Conservation (phyloP, 805 yeast species). For the Blastobotrys peoriensis region DNA sequence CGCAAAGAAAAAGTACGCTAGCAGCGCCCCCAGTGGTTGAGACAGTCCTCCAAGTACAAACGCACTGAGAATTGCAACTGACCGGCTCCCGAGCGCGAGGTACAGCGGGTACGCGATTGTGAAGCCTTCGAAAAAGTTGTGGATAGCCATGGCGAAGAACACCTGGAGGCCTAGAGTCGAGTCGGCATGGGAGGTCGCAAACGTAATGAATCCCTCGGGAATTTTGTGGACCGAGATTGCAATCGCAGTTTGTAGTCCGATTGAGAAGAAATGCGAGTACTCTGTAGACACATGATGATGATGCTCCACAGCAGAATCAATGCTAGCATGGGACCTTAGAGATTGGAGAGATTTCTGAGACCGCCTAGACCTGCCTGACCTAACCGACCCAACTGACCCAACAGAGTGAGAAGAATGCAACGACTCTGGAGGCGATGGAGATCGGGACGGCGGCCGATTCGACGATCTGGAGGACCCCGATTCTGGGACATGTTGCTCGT, state of each 20-base stretch:
- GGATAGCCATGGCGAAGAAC: constrained; percentile 78
- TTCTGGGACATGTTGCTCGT: too few species aligned
- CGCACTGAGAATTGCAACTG: constrained; percentile 58
- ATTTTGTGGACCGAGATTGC: constrained; percentile 86
- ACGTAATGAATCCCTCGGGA: constrained; percentile 93
- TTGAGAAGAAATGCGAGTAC: constrained; percentile 67
- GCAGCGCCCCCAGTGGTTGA: constrained; percentile 82
- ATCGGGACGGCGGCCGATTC: neutral
- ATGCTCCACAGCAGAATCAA: constrained; percentile 33
- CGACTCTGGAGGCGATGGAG: neutral
- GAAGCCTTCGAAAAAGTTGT: constrained; percentile 91
- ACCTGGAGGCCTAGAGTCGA: constrained; percentile 69
- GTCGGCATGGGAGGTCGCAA: constrained; percentile 64
- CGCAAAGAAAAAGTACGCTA: constrained; percentile 51
- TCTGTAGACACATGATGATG: constrained; percentile 80
- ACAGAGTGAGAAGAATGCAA: neutral
- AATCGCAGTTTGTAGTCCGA: constrained; percentile 83
- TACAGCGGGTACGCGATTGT: constrained; percentile 88
- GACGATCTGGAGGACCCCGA: neutral
- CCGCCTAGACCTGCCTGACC: too few species aligned
- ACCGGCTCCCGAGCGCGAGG: constrained; percentile 59
- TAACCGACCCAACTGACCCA: neutral
- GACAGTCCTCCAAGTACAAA: constrained; percentile 73
- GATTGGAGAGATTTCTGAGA: neutral
- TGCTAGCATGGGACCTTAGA: neutral